Evolutionary conservation across 2,329 filamentous ascomycete genomes (phyloP).

Genomic region (Fusarium sp.): DNA sequence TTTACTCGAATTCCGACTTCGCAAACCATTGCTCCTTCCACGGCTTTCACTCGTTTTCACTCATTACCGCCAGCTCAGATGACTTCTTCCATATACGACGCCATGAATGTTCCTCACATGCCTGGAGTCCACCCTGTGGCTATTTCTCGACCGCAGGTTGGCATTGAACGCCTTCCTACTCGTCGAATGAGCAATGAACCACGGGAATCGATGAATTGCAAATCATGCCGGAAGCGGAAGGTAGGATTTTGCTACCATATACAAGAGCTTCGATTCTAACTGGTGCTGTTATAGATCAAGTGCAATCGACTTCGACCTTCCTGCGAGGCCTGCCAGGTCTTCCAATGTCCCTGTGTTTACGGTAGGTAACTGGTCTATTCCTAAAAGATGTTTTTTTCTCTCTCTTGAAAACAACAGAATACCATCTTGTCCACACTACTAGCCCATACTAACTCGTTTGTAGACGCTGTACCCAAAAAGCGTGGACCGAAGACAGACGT

Average conservation of each 20-base stretch:
- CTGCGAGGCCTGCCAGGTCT: constrained; percentile 90
- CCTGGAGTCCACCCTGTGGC: constrained; percentile 62
- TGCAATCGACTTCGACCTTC: constrained; percentile 87
- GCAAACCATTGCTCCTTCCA: not conserved
- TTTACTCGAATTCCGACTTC: not conserved
- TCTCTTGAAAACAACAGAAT: no score
- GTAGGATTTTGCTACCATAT: constrained; percentile 59
- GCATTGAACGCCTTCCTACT: constrained; percentile 82
- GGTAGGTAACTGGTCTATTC: constrained; percentile 65
- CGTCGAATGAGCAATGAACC: constrained; percentile 80
- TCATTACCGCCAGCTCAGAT: constrained; percentile 44
- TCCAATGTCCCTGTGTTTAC: constrained; percentile 89
- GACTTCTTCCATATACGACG: constrained; percentile 57
- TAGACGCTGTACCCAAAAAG: constrained; percentile 91
- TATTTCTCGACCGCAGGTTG: constrained; percentile 82
- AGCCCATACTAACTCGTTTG: constrained; percentile 11
- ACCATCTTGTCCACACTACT: not conserved
- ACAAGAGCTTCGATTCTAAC: constrained; percentile 20
- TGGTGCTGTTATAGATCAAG: constrained; percentile 76
- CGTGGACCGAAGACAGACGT: constrained; percentile 92
- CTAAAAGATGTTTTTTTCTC: not conserved
- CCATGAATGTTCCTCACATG: constrained; percentile 59
- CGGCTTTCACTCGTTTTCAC: constrained; percentile 1
- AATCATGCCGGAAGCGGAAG: constrained; percentile 93
- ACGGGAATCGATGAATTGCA: constrained; percentile 94